A percentile compares a stretch with the other conserved stretches of the same genome.
Evolutionary conservation across 176 grass and related monocot genomes (phyloP).

Genomic region (Calamus simplicifolius): DNA sequence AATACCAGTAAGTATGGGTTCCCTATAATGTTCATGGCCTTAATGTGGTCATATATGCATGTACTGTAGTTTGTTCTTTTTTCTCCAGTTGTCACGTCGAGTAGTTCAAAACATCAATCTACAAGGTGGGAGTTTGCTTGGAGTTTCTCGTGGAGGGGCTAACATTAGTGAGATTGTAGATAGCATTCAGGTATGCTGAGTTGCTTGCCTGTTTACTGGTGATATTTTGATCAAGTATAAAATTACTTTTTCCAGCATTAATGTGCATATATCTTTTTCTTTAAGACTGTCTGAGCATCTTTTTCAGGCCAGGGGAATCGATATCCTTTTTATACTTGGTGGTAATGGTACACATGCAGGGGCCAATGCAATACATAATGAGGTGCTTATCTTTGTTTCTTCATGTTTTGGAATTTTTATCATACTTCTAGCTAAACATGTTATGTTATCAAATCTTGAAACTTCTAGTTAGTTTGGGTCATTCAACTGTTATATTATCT

Average conservation of each 20-base stretch:
- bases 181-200: conserved; percentile 66
- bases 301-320: conserved; percentile 55
- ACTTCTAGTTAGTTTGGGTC: no score
- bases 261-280: no score
- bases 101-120: conserved; percentile 98
- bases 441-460: no score
- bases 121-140: conserved; percentile 83
- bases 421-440: no score
- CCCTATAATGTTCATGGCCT: conserved; percentile 2
- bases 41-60: conserved; percentile 1
- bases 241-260: no score
- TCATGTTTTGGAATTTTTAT: no score
- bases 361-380: conserved; percentile 88
- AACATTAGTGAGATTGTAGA: conserved; percentile 82
- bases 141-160: conserved; percentile 86
- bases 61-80: conserved; percentile 14
- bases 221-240: no score
- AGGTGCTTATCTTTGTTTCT: conserved; percentile 28
- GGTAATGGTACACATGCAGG: conserved; percentile 96
- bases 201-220: not conserved
- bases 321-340: conserved; percentile 96
- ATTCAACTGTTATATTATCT: no score
- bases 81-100: conserved; percentile 59
- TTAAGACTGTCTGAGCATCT: no score
- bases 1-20: conserved; percentile 47